A percentile compares a stretch with the other conserved stretches of the same genome.
Conservation (phyloP, 352 stramenopile genomes). For the Phytophthora kernoviae region DNA sequence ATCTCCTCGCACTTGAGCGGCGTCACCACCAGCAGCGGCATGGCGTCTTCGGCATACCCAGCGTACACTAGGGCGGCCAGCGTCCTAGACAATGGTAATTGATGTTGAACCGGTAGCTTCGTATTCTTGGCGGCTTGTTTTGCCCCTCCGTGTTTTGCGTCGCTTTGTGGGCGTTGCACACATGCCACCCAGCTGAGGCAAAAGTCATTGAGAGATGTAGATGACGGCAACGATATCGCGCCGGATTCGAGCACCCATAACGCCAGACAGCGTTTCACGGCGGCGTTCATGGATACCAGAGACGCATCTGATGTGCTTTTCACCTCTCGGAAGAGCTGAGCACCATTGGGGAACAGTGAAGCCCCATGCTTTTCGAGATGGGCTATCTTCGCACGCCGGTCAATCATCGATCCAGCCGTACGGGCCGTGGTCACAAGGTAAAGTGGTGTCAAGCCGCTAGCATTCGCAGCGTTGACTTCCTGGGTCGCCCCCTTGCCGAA, state of each 20-base stretch:
- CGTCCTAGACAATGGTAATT: slow-evolving; percentile 20
- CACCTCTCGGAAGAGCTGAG: slow-evolving; percentile 22
- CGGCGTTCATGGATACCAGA: slow-evolving; percentile 19
- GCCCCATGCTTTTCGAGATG: slow-evolving; percentile 24
- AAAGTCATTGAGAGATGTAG: slow-evolving; percentile 11
- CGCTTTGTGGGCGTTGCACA: slow-evolving; percentile 24
- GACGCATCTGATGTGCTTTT: slow-evolving; percentile 10
- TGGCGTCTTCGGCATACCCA: slow-evolving; percentile 25
- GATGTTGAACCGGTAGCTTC: slow-evolving; percentile 1
- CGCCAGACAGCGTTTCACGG: slow-evolving; percentile 21
- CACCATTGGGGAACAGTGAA: slow-evolving; percentile 17
- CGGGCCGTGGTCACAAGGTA: slow-evolving; percentile 26
- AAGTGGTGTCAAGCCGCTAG: slow-evolving; percentile 26
- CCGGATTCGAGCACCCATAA: slow-evolving; percentile 27
- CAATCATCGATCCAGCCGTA: slow-evolving; percentile 22
- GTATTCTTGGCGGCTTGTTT: background rate
- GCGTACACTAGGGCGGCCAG: slow-evolving; percentile 28
- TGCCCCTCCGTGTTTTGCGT: background rate
- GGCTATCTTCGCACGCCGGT: slow-evolving; percentile 20
- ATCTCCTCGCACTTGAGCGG: slow-evolving; percentile 23
- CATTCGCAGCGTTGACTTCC: slow-evolving; percentile 24
- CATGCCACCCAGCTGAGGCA: slow-evolving; percentile 35
- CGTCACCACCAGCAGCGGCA: slow-evolving; percentile 26
- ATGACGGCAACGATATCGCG: slow-evolving; percentile 10
- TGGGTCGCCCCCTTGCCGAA: slow-evolving; percentile 4